Evolutionary conservation across 2,329 filamentous ascomycete species (phyloP).

Genomic region (Colletotrichum viniferum): DNA sequence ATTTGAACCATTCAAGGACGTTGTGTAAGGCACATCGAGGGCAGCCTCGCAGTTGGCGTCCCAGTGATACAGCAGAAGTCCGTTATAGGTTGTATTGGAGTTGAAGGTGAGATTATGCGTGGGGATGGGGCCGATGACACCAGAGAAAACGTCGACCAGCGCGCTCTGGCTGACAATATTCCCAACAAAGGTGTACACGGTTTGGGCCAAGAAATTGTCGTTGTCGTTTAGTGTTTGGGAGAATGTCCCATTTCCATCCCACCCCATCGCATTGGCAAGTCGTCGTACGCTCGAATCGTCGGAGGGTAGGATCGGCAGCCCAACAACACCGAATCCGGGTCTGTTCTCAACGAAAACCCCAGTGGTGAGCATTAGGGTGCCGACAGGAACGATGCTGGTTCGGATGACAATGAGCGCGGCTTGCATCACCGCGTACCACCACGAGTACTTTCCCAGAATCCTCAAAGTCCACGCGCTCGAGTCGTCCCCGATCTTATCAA

Average conservation of each 20-base stretch:
- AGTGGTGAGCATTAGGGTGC: background rate
- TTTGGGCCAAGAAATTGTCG: background rate
- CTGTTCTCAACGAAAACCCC: background rate
- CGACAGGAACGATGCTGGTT: constrained; percentile 2
- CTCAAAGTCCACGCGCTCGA: constrained; percentile 1
- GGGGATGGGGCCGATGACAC: background rate
- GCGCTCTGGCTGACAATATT: constrained; percentile 7
- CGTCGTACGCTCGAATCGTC: background rate
- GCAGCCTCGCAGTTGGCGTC: constrained; percentile 1
- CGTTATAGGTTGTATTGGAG: background rate
- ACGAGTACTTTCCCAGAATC: background rate
- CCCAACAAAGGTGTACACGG: background rate
- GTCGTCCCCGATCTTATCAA: constrained; percentile 4
- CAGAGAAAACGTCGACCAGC: background rate
- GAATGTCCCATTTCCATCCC: background rate
- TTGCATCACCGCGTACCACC: constrained; percentile 7
- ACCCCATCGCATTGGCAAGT: background rate
- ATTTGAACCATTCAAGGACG: background rate
- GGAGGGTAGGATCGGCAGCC: background rate
- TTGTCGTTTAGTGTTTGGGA: background rate
- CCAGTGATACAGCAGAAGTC: background rate
- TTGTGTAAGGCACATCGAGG: background rate
- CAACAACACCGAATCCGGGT: background rate
- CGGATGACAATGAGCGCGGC: background rate
- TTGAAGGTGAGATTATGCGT: constrained; percentile 6